Base-by-base conservation (phyloP, 2,329 filamentous ascomycete genomes). In the Arthrobotrys entomopaga region DNA sequence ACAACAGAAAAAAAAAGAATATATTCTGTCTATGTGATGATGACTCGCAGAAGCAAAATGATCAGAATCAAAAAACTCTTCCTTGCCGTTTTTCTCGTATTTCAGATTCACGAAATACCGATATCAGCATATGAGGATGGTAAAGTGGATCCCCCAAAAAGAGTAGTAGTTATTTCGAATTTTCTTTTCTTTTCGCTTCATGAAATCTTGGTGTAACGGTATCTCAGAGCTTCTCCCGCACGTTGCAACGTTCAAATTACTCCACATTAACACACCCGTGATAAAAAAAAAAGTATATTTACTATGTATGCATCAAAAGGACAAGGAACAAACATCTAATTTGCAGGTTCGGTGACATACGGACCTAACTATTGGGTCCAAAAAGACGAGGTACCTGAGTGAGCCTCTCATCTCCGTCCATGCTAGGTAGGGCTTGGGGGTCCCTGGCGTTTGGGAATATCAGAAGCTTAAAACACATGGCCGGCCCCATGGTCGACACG, bases 371-470 rank as follows among this genome's bases (percentile, higher is more conserved):
- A n/a, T 42, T 53, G 49, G 46, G 59, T 49, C 40, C 3, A 59
- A 48, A 46, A n/a, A 10, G n/a, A 46, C 42, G 11, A 46, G 13
- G 42, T 19, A 6, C 22, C n/a, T 38, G 13, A 46, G 43, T 38
- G 8, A 3, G 19, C 50, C 43, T 22, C 42, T n/a, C 42, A n/a
- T 46, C 16, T 46, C 8, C 8, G 24, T 58, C 24, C 19, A 48
- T 22, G 7, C 29, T 19, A 64, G 61, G n/a, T n/a, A n/a, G n/a
- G n/a, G 52, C 66, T 60, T n/a, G n/a, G n/a, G n/a, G 67, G 67
- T 72, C 67, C 67, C 67, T 72, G 67, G 66, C 66, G 66, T 46
- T 59, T 59, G 67, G 67, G 60, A 46, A 34, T 19, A 22, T 53
- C 29, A 59, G 59, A 65, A 58, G 58, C 66, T 59, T 61, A 54